These are phyloP conservation scores for Dryadomyces quercus-mongolicae DNA, from an alignment of 2,329 filamentous ascomycete genomes.

Conservation along the genomic window DNA sequence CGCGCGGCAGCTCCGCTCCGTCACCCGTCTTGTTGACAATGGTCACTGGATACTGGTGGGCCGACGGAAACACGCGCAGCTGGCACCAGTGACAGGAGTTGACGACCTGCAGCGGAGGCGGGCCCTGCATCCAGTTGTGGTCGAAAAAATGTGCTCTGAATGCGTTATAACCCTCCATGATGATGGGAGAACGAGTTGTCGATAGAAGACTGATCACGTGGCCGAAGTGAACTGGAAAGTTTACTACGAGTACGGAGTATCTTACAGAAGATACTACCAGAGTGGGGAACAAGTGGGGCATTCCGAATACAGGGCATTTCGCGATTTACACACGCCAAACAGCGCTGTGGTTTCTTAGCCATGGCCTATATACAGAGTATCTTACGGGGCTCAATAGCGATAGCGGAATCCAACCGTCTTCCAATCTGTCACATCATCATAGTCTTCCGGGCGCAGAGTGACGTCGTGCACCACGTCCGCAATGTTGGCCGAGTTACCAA, in stretches of 20 bases:
- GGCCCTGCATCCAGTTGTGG: slow-evolving; percentile 12
- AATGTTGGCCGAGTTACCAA: slow-evolving; percentile 14
- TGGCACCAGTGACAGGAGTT: slow-evolving; percentile 49
- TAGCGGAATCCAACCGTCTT: slow-evolving; percentile 47
- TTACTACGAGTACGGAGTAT: no score
- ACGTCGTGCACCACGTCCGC: slow-evolving; percentile 22
- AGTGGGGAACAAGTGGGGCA: no score
- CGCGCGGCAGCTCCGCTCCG: slow-evolving; percentile 36
- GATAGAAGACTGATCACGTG: no score
- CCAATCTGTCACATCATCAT: slow-evolving; percentile 49
- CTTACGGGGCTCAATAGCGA: slow-evolving; percentile 17
- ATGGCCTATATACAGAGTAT: no score
- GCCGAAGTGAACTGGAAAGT: no score
- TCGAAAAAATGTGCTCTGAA: slow-evolving; percentile 9
- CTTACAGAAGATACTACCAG: no score
- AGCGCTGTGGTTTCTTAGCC: no score
- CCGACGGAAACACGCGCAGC: slow-evolving; percentile 39
- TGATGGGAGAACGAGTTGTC: neutral
- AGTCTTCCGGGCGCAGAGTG: slow-evolving; percentile 30
- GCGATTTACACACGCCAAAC: no score
- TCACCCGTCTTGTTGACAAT: slow-evolving; percentile 53
- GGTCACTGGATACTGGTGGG: slow-evolving; percentile 39
- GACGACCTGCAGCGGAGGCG: slow-evolving; percentile 12
- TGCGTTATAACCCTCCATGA: neutral
- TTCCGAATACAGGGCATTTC: no score